These are phyloP conservation scores for Angomonas ambiguus DNA, from an alignment of 208 protist species.

Conservation along the genomic window DNA sequence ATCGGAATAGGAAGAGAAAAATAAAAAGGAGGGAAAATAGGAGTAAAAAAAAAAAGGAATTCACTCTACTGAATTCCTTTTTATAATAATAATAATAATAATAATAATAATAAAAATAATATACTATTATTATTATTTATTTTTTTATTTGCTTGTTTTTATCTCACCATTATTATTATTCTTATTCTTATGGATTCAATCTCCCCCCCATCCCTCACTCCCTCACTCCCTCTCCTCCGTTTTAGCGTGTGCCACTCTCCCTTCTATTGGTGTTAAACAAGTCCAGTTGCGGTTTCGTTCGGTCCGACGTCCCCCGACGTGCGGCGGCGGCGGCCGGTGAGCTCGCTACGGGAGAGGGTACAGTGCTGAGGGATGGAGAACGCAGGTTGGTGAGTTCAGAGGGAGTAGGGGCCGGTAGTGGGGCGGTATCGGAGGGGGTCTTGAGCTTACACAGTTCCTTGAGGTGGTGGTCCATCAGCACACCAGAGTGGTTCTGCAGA, in stretches of 20 bases:
- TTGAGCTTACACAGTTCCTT: neutral
- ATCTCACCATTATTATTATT: neutral
- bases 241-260: too few species aligned
- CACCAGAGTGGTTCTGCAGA: too few species aligned
- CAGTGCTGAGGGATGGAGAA: too few species aligned
- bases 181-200: neutral
- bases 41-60: constrained; percentile 4
- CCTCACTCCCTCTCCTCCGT: too few species aligned
- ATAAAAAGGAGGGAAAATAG: neutral
- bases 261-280: neutral
- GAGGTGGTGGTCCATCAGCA: too few species aligned
- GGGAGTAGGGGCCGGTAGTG: too few species aligned
- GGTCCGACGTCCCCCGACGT: neutral
- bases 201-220: too few species aligned
- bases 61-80: neutral
- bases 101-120: neutral
- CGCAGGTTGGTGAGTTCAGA: too few species aligned
- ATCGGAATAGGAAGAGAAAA: neutral
- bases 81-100: neutral
- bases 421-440: neutral
- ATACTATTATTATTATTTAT: neutral
- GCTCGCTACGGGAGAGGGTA: too few species aligned
- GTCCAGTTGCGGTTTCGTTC: neutral
- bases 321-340: neutral
- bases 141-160: neutral